Percentiles rank a stretch among this genome's conserved stretches.
These are phyloP conservation scores for Apiospora arundinis DNA, from an alignment of 2,329 filamentous ascomycete genomes.

Conservation along the genomic window DNA sequence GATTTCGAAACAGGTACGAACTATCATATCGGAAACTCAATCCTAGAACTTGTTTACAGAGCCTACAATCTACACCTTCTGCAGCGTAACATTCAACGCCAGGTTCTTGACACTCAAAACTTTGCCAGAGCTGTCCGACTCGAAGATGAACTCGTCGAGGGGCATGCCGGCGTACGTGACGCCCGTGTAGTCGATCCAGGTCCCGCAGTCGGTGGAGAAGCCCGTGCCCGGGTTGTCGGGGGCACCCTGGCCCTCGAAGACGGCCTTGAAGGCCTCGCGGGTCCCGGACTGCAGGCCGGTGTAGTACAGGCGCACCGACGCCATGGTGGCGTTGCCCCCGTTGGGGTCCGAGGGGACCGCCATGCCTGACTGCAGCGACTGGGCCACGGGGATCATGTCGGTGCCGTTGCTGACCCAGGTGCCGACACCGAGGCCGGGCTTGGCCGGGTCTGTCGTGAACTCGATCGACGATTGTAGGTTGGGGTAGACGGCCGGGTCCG, in stretches of 20 bases:
- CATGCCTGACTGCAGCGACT: slow-evolving; percentile 31
- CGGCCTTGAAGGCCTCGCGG: slow-evolving; percentile 42
- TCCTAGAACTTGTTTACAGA: too few relatives aligned
- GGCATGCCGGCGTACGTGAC: slow-evolving; percentile 37
- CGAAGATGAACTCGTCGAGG: slow-evolving; percentile 38
- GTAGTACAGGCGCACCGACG: slow-evolving; percentile 41
- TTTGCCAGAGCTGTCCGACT: slow-evolving; percentile 33
- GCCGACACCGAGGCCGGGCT: slow-evolving; percentile 38
- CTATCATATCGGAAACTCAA: too few relatives aligned
- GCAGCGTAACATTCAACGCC: slow-evolving; percentile 34
- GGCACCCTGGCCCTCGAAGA: slow-evolving; percentile 40
- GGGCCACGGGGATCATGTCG: slow-evolving; percentile 35
- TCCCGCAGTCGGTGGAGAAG: slow-evolving; percentile 36
- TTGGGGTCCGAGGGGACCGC: slow-evolving; percentile 32
- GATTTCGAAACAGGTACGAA: too few relatives aligned
- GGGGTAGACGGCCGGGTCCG: background rate
- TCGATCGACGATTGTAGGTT: slow-evolving; percentile 40
- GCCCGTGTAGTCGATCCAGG: slow-evolving; percentile 35
- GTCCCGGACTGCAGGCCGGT: slow-evolving; percentile 37
- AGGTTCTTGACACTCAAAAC: slow-evolving; percentile 37
- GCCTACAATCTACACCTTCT: slow-evolving; percentile 26
- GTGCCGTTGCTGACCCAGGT: slow-evolving; percentile 44
- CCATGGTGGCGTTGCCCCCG: slow-evolving; percentile 30
- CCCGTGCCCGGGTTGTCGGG: slow-evolving; percentile 25
- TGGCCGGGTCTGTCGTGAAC: slow-evolving; percentile 34